Conservation (phyloP, 495 filamentous ascomycete genomes). For the Hypomontagnella submonticulosa region DNA sequence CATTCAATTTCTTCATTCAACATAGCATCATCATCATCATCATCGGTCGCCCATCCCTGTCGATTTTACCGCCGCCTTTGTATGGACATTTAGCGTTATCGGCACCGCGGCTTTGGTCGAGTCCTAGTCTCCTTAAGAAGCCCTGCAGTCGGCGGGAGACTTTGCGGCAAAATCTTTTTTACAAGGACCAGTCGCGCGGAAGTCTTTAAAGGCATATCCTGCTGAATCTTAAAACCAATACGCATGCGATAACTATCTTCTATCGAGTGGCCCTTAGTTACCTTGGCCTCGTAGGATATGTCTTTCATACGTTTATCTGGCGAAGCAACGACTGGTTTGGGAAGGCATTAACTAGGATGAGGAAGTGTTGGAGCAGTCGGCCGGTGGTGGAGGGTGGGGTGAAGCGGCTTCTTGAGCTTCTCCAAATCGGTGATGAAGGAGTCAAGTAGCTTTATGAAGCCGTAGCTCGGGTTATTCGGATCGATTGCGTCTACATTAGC, state of each 20-base stretch:
- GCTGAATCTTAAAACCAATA: constrained; percentile 45
- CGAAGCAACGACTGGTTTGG: constrained; percentile 36
- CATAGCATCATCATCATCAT: constrained; percentile 39
- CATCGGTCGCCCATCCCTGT: constrained; percentile 20
- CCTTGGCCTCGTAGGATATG: constrained; percentile 50
- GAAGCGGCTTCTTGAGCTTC: constrained; percentile 37
- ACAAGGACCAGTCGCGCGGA: constrained; percentile 28
- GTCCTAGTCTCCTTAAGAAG: constrained; percentile 26
- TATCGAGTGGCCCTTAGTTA: constrained; percentile 37
- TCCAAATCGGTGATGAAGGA: constrained; percentile 30
- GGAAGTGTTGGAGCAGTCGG: constrained; percentile 44
- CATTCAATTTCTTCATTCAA: constrained; percentile 43
- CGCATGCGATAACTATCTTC: constrained; percentile 45
- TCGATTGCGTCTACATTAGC: constrained; percentile 23
- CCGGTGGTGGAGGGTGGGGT: constrained; percentile 23
- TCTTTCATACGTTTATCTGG: constrained; percentile 41
- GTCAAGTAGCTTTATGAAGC: constrained; percentile 37
- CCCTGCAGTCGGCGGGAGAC: constrained; percentile 24
- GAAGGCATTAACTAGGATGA: constrained; percentile 43
- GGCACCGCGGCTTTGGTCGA: constrained; percentile 20
- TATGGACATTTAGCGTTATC: constrained; percentile 35
- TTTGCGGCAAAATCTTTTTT: constrained; percentile 31
- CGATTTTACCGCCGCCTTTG: constrained; percentile 32
- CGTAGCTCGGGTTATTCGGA: constrained; percentile 25
- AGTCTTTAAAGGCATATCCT: constrained; percentile 34